Base-by-base conservation (phyloP, 2,329 filamentous ascomycete genomes). In the Colletotrichum theobromicola region DNA sequence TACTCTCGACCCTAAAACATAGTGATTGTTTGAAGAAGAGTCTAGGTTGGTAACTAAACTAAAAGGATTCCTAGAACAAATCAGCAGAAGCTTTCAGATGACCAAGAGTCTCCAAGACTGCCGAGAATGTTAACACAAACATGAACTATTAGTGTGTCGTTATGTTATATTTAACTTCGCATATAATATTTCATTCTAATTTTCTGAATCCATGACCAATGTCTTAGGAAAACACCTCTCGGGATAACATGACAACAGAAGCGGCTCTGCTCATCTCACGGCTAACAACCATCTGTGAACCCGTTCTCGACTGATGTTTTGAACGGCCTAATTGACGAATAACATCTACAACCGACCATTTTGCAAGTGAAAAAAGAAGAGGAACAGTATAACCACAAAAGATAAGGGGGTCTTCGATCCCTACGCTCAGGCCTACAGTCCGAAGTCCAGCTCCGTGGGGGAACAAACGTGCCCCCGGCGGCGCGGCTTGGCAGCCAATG, bases 31-130 rank as follows among this genome's bases (percentile, higher is more conserved):
- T n/a, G n/a, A n/a, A n/a, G n/a, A n/a, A n/a, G n/a, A n/a, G n/a
- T n/a, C n/a, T n/a, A n/a, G n/a, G n/a, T n/a, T n/a, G n/a, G n/a
- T 0, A 42, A 5, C 0, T 42, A 42, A 18, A 16, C 0, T 0
- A 42, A 1, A 16, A 42, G 35, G 16, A 16, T 42, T 9, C 9
- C 9, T n/a, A n/a, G n/a, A n/a, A n/a, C n/a, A n/a, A n/a, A 42
- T 42, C 35, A 21, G n/a, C 18, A 6, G 0, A n/a, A 12, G 18
- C 5, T n/a, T 16, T 42, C 8, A 10, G 5, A 42, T 42, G 37
- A 42, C 0, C 37, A 2, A 12, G 37, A n/a, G n/a, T n/a, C 37
- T 46, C 0, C 5, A 6, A 4, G 0, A 46, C n/a, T n/a, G n/a
- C n/a, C n/a, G n/a, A n/a, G n/a, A n/a, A n/a, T n/a, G 5, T 46